Percentiles rank a stretch among this genome's conserved stretches.
Conservation (phyloP, 1,284 basidiomycete genomes). For the Apiotrichum laibachii region DNA sequence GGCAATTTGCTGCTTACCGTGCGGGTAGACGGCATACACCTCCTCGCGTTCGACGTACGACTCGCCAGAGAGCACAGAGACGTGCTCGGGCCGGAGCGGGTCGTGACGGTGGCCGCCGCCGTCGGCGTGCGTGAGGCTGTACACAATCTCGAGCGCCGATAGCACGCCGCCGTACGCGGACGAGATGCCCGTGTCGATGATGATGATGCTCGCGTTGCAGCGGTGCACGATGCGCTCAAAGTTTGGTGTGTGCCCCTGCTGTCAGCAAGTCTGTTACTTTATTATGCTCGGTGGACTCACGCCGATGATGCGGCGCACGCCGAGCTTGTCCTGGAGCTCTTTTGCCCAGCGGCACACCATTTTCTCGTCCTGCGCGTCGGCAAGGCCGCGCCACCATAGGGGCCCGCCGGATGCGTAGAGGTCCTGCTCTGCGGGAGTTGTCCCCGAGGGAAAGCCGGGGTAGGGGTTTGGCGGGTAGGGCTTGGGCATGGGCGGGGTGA, state of each 20-base stretch:
- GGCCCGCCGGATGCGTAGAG: constrained; percentile 75
- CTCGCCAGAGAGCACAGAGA: constrained; percentile 24
- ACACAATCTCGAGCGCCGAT: constrained; percentile 79
- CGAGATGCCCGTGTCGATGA: constrained; percentile 90
- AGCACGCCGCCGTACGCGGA: constrained; percentile 88
- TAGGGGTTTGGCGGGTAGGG: constrained; percentile 79
- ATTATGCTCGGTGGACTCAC: constrained; percentile 24
- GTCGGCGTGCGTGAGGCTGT: constrained; percentile 57
- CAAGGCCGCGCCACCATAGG: constrained; percentile 80
- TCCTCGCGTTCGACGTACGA: constrained; percentile 72
- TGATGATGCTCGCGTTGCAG: constrained; percentile 80
- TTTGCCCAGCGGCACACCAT: constrained; percentile 69
- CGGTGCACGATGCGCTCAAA: constrained; percentile 77
- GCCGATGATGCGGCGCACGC: constrained; percentile 80
- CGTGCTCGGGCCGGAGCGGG: not conserved
- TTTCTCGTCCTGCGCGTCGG: constrained; percentile 55
- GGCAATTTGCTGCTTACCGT: constrained; percentile 39
- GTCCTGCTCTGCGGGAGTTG: constrained; percentile 64
- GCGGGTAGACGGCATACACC: constrained; percentile 68
- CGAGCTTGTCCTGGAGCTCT: constrained; percentile 65
- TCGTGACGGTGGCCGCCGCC: constrained; percentile 2
- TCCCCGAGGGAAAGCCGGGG: constrained; percentile 65
- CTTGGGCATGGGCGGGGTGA: constrained; percentile 56
- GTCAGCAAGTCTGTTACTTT: not conserved
- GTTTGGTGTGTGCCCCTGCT: constrained; percentile 78